Evolutionary conservation across 2,329 filamentous ascomycete species (phyloP), one percentile per base, ranked within the genome.

Genomic region (Didymella sp.): DNA sequence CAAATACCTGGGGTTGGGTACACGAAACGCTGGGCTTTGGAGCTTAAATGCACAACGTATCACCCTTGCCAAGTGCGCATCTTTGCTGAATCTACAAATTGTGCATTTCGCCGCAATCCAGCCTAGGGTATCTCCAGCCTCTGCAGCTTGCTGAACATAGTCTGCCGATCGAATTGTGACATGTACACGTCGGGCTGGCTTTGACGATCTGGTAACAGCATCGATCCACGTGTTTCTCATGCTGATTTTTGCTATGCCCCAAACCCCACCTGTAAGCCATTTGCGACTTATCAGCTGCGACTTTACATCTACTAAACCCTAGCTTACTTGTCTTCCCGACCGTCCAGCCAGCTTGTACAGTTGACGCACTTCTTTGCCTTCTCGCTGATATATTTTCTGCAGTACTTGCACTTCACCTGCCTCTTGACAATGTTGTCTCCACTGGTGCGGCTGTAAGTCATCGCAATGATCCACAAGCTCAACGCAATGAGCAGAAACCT

Each of bases 391-490:
- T 73, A 78, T 73, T 87, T 86, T 58, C 82, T 79, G 70, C 88
- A 90, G 67, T 88, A 91, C 68, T 79, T 83, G 77, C 89, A 92
- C 74, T 86, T 89, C 49, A 87, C 81, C 24, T 84, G 85, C 63
- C 84, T 85, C 78, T 90, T 91, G 72, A 91, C 89, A 61, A 91
- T 88, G 13, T 85, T 84, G 49, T 91, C 88, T 11, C 82, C 80
- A 12, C 84, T 85, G 11, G 86, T 69, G 59, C 79, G 81, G 64
- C 87, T 85, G 70, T 90, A 91, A 35, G 85, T 40, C 46, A 81
- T 80, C 1, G 87, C 88, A 25, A 91, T 79, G 0, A 80, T 76
- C 70, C 90, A 92, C 9, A 91, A 77, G 12, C 85, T 82, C 15
- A 90, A 45, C 2, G 88, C 89, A 4, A 91, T 79, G 50, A 86